phyloP scores from a whole-genome alignment of 225 moss, liverwort and hornwort species.

The Sphagnum tenellum region DNA sequence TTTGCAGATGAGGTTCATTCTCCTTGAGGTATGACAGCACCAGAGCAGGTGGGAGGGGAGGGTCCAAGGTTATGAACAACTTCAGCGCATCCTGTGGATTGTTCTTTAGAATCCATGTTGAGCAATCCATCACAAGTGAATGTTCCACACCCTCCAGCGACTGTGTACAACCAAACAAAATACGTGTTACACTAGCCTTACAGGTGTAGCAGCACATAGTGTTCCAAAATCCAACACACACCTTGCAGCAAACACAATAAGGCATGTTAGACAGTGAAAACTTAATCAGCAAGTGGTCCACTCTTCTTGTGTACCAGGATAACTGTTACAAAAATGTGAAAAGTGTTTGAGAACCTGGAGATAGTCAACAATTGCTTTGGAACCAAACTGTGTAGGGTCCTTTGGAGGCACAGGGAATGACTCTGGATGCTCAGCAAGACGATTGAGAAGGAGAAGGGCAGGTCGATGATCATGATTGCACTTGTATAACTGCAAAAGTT shows the following conservation, averaged over 20 bases:
- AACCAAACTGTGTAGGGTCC: constrained; percentile 50
- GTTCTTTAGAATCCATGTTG: constrained; percentile 71
- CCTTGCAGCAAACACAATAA: too few relatives aligned
- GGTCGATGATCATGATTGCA: constrained; percentile 64
- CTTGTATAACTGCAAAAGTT: constrained; percentile 82
- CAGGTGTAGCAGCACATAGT: too few relatives aligned
- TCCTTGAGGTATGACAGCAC: constrained; percentile 74
- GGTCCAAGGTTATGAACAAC: constrained; percentile 57
- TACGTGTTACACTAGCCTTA: neutral
- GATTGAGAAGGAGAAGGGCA: constrained; percentile 73
- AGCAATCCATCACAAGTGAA: constrained; percentile 60
- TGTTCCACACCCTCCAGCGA: constrained; percentile 63
- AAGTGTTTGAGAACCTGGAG: constrained; percentile 42
- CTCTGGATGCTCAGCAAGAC: constrained; percentile 66
- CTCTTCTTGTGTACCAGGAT: neutral
- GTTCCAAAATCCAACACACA: too few relatives aligned
- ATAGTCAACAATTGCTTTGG: constrained; percentile 67
- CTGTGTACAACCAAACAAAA: constrained; percentile 25
- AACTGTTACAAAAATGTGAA: neutral
- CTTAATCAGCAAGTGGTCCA: too few relatives aligned
- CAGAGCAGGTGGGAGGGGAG: constrained; percentile 75
- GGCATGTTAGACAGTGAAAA: too few relatives aligned
- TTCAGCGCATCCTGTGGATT: constrained; percentile 64
- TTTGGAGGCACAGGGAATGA: constrained; percentile 46
- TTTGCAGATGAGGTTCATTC: constrained; percentile 47